Conservation (phyloP, 1,284 basidiomycete species). For the Inonotus obliquus region DNA sequence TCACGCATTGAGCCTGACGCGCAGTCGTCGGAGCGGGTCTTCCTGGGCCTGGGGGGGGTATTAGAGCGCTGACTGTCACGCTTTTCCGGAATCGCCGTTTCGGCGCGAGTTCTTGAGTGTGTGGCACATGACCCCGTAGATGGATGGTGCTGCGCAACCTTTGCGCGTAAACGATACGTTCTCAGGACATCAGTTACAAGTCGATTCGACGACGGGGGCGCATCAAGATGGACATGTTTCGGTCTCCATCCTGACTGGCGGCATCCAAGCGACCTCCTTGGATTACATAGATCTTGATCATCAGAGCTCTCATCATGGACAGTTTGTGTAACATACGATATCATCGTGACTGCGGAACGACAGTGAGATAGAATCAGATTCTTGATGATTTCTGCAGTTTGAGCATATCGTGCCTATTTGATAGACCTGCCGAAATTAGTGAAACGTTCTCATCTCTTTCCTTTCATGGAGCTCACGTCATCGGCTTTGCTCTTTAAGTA, state of each 20-base stretch:
- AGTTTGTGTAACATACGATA: neutral
- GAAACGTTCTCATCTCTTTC: too few species aligned
- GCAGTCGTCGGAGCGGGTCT: neutral
- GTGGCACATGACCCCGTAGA: neutral
- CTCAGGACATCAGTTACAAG: neutral
- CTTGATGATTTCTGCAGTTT: too few species aligned
- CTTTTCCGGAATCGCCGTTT: neutral
- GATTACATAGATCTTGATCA: neutral
- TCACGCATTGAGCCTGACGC: neutral
- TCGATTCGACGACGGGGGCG: neutral
- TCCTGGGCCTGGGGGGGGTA: neutral
- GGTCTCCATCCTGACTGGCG: too few species aligned
- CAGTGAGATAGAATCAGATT: neutral
- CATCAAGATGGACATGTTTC: too few species aligned
- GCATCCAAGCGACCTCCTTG: too few species aligned
- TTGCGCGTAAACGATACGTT: neutral
- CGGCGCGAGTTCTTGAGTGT: neutral
- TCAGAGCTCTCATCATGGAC: neutral
- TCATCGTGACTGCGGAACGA: neutral
- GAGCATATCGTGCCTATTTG: too few species aligned
- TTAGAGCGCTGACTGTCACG: neutral
- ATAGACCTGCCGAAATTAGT: too few species aligned
- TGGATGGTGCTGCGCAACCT: neutral
- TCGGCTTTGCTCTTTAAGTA: too few species aligned
- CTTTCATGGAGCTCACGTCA: too few species aligned